A percentile compares a stretch with the other conserved stretches of the same genome.
Conservation (phyloP, 2,329 filamentous ascomycete genomes). For the Cladosporium colombiae region DNA sequence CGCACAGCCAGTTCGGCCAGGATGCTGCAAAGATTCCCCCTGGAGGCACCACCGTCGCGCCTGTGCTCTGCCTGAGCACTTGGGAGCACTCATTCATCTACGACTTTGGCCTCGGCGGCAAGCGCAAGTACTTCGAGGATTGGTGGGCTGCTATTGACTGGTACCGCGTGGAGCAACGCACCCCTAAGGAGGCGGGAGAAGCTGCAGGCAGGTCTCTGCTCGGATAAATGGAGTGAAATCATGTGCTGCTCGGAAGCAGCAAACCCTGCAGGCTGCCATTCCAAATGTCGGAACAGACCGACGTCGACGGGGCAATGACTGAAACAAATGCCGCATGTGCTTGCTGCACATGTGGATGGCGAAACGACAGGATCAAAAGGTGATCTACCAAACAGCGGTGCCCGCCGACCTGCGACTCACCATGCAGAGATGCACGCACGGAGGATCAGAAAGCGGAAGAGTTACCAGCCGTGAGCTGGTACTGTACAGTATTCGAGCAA, state of each 20-base stretch:
- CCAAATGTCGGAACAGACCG: background rate
- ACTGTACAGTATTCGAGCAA: background rate
- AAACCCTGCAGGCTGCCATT: background rate
- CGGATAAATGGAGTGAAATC: background rate
- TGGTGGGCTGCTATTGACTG: constrained; percentile 94
- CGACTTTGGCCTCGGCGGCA: constrained; percentile 77
- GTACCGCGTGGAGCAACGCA: constrained; percentile 60
- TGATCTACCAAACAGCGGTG: background rate
- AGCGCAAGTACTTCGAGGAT: constrained; percentile 69
- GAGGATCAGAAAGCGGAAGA: background rate
- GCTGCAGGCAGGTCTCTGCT: constrained; percentile 8
- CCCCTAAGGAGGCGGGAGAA: constrained; percentile 9
- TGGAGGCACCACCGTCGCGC: constrained; percentile 68
- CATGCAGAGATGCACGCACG: background rate
- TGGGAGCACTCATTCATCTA: constrained; percentile 94
- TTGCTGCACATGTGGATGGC: background rate
- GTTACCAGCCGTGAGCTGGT: background rate
- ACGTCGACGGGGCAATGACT: background rate
- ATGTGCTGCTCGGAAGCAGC: background rate
- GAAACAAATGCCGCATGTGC: background rate
- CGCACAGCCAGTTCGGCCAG: constrained; percentile 30
- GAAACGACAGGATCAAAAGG: background rate
- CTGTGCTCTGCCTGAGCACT: constrained; percentile 87
- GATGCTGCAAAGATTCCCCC: constrained; percentile 53
- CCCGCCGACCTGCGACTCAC: background rate